A percentile compares a stretch with the other conserved stretches of the same genome.
These are phyloP conservation scores for Trichoderma sp. DNA, from an alignment of 2,329 filamentous ascomycete species.

Conservation along the genomic window DNA sequence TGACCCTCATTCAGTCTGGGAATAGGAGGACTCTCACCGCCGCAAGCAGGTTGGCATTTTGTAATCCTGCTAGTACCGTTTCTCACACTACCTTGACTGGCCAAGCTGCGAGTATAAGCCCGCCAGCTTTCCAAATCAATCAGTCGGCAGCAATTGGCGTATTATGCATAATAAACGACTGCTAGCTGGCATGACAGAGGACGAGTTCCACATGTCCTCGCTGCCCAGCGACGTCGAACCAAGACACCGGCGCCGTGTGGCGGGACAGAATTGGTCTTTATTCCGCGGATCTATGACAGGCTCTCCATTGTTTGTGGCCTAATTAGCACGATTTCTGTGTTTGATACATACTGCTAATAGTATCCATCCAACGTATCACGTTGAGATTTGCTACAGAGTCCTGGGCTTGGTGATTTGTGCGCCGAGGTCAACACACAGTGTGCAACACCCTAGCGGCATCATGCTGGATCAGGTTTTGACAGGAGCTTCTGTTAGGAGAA, in stretches of 20 bases:
- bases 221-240: neutral
- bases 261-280: neutral
- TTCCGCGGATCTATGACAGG: neutral
- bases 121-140: neutral
- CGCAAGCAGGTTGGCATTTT: neutral
- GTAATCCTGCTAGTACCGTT: neutral
- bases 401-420: neutral
- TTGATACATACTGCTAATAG: neutral
- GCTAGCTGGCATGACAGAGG: neutral
- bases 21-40: conserved; percentile 14
- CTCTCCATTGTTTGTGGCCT: neutral
- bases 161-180: neutral
- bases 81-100: neutral
- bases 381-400: neutral
- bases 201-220: neutral
- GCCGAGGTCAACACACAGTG: neutral
- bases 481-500: conserved; percentile 7
- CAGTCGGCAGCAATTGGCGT: neutral
- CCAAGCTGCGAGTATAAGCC: neutral
- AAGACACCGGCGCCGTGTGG: conserved; percentile 1
- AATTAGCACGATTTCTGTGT: neutral
- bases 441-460: neutral
- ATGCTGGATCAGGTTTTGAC: neutral
- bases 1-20: neutral
- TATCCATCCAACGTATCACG: neutral